Percentiles rank a stretch among this genome's conserved stretches.
Conservation (phyloP, 345 rosid genomes). For the Conringia planisiliqua region DNA sequence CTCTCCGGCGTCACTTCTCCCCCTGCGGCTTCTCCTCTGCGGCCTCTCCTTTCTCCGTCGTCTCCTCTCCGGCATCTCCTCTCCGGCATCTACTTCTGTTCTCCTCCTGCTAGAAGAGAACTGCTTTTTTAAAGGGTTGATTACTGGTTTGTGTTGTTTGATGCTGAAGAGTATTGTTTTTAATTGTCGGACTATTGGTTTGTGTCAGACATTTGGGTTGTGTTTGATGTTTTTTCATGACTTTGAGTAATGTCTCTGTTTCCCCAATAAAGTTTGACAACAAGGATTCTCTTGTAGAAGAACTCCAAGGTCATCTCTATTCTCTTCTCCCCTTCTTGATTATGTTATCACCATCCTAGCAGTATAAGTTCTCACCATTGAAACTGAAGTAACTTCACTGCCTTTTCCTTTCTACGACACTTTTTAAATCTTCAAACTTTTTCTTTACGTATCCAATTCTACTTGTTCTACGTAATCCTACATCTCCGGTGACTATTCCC, state of each 20-base stretch:
- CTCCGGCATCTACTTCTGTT: too few species aligned
- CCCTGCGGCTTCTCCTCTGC: too few species aligned
- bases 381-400: not conserved
- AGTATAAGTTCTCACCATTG: not conserved
- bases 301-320: slow-evolving; percentile 47
- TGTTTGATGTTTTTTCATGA: slow-evolving; percentile 46
- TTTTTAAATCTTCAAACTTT: not conserved
- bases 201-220: slow-evolving; percentile 1
- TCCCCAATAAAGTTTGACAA: slow-evolving; percentile 36
- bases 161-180: not conserved
- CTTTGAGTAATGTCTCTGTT: slow-evolving; percentile 39
- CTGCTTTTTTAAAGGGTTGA: too few species aligned
- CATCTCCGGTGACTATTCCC: too few species aligned
- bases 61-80: too few species aligned
- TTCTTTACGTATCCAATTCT: not conserved
- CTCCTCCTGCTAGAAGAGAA: too few species aligned
- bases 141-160: too few species aligned
- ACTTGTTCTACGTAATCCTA: too few species aligned
- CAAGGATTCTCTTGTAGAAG: slow-evolving; percentile 31
- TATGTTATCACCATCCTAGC: not conserved
- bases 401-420: not conserved
- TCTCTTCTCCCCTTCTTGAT: not conserved
- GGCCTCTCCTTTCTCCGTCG: too few species aligned
- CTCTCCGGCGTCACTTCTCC: too few species aligned
- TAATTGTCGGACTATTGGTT: not conserved